Percentiles rank a stretch among this genome's conserved stretches.
Evolutionary conservation across 176 grass and related monocot genomes (phyloP).

Genomic region (Aegilops tauschii): DNA sequence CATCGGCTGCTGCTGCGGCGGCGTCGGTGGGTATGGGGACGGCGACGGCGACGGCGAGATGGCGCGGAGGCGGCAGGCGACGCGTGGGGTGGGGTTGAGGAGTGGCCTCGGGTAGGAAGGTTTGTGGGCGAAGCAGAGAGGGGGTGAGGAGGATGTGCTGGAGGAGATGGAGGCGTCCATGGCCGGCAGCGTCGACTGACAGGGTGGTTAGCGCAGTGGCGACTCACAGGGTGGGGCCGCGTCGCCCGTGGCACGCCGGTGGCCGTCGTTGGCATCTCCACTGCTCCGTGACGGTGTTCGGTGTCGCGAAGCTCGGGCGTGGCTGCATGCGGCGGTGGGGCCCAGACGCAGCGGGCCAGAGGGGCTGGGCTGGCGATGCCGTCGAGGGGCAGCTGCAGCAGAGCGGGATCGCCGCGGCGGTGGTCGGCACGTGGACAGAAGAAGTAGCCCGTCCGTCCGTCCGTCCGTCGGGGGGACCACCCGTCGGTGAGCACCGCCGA

Average conservation of each 20-base stretch:
- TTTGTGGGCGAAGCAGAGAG: not conserved
- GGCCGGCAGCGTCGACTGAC: not conserved
- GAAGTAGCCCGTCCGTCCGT: no score
- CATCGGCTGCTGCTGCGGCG: not conserved
- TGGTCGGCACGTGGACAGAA: not conserved
- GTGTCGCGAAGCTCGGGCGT: not conserved
- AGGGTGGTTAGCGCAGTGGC: not conserved
- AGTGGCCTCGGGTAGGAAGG: no score
- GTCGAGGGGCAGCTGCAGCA: not conserved
- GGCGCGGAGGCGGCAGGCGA: not conserved
- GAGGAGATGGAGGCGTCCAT: slow-evolving; percentile 26
- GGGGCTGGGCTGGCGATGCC: not conserved
- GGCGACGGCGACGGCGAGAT: slow-evolving; percentile 34
- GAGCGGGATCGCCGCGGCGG: not conserved
- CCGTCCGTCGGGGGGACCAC: not conserved
- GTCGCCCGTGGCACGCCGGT: not conserved
- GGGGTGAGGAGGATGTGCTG: not conserved
- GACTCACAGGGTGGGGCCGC: not conserved
- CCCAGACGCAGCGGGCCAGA: not conserved
- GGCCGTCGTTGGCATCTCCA: not conserved
- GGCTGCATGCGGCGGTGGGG: not conserved
- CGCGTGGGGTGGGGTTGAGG: not conserved
- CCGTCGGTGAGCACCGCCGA: not conserved
- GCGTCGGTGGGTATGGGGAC: not conserved
- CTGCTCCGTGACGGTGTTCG: not conserved